Percentiles rank a stretch among this genome's conserved stretches.
phyloP scores from a whole-genome alignment of 2,329 filamentous ascomycete species.

The Trichoderma asperellum region DNA sequence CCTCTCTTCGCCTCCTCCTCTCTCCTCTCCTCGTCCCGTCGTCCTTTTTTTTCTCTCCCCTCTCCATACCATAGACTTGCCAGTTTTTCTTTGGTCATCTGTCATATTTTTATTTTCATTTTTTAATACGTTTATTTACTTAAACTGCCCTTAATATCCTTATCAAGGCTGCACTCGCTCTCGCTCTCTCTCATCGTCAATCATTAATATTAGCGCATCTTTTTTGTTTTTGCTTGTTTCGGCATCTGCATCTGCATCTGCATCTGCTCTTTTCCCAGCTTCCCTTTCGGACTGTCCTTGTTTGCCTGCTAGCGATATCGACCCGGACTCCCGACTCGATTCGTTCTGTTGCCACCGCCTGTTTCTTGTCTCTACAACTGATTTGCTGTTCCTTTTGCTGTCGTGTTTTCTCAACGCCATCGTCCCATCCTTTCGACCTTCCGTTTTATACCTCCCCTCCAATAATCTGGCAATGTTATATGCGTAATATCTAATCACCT shows the following conservation, averaged over 20 bases:
- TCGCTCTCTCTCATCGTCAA: constrained; percentile 4
- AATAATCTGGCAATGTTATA: constrained; percentile 27
- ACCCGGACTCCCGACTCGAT: constrained; percentile 7
- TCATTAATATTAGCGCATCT: constrained; percentile 26
- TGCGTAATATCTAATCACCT: constrained; percentile 31
- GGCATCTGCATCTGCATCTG: constrained; percentile 26
- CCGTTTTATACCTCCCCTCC: background rate
- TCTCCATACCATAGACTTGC: constrained; percentile 22
- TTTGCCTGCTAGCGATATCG: constrained; percentile 6
- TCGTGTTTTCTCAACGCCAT: background rate
- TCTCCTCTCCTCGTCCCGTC: background rate
- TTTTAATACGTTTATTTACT: constrained; percentile 27
- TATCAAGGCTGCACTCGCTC: background rate
- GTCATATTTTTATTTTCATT: constrained; percentile 27
- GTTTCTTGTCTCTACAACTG: background rate
- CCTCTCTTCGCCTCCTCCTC: constrained; percentile 29
- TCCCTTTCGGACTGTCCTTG: constrained; percentile 13
- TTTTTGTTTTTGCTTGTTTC: constrained; percentile 29
- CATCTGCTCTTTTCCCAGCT: background rate
- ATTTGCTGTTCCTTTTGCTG: background rate
- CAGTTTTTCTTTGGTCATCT: constrained; percentile 17
- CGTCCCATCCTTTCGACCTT: background rate
- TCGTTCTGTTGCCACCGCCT: background rate
- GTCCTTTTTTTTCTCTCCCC: background rate
- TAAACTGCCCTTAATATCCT: background rate